Percentiles rank a stretch among this genome's conserved stretches.
phyloP scores from a whole-genome alignment of 345 rosid genomes.

The Moricandia moricandioides region DNA sequence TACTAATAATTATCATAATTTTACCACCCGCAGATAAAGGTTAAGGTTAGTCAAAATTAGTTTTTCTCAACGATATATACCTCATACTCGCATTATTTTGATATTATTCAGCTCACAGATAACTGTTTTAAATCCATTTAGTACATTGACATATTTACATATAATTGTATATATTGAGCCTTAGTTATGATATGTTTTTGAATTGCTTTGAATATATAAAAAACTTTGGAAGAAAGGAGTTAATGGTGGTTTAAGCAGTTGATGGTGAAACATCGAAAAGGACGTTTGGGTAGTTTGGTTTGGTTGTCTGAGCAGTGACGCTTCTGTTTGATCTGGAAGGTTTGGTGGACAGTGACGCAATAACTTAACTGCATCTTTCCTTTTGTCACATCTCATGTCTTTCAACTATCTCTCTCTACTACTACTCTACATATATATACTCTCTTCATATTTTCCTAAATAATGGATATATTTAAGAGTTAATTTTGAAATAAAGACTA shows the following conservation, averaged over 20 bases:
- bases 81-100: background rate
- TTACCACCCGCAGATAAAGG: background rate
- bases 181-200: background rate
- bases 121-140: background rate
- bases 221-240: background rate
- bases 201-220: background rate
- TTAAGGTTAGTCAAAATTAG: too few relatives aligned
- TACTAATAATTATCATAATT: background rate
- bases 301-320: conserved; percentile 39
- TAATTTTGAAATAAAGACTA: background rate
- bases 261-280: conserved; percentile 31
- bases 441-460: background rate
- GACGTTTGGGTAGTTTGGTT: conserved; percentile 33
- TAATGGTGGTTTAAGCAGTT: conserved; percentile 20
- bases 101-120: background rate
- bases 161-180: background rate
- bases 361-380: conserved; percentile 36
- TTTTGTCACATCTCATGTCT: conserved; percentile 40
- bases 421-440: background rate
- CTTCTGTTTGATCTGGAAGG: conserved; percentile 36
- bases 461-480: background rate
- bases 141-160: background rate
- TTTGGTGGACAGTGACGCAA: conserved; percentile 37
- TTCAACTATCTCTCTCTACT: conserved; percentile 17
- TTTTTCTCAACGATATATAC: background rate